These are phyloP conservation scores for Lodderomyces elongisporus DNA, from an alignment of 1,139 yeast species.

Conservation along the genomic window DNA sequence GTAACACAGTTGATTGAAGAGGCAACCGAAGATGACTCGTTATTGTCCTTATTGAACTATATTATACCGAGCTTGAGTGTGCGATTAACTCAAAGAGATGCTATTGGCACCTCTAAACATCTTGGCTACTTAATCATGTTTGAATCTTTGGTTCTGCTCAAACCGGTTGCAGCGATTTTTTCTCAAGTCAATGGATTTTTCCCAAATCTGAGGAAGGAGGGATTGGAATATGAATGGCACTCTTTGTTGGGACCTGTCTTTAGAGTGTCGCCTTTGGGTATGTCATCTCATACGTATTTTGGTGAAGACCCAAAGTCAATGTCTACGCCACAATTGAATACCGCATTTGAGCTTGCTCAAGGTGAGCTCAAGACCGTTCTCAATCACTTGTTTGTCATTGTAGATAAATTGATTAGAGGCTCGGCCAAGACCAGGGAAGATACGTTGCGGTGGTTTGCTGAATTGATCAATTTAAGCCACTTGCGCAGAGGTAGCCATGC, in stretches of 20 bases:
- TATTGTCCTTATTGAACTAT: slow-evolving; percentile 55
- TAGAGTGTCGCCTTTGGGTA: slow-evolving; percentile 66
- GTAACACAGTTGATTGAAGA: slow-evolving; percentile 53
- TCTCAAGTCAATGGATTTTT: slow-evolving; percentile 53
- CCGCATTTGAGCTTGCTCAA: slow-evolving; percentile 53
- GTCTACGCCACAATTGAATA: slow-evolving; percentile 38
- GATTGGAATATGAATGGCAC: slow-evolving; percentile 49
- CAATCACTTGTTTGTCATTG: slow-evolving; percentile 60
- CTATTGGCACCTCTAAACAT: slow-evolving; percentile 28
- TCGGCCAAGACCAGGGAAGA: slow-evolving; percentile 59
- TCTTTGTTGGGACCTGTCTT: slow-evolving; percentile 77
- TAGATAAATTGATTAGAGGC: slow-evolving; percentile 75
- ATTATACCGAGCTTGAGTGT: slow-evolving; percentile 47
- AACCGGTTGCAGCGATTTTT: slow-evolving; percentile 58
- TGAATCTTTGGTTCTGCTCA: slow-evolving; percentile 57
- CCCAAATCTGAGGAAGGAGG: slow-evolving; percentile 39
- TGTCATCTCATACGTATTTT: slow-evolving; percentile 37
- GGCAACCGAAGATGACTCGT: slow-evolving; percentile 61
- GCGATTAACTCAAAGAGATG: slow-evolving; percentile 34
- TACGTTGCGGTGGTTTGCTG: slow-evolving; percentile 64
- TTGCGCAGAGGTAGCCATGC: slow-evolving; percentile 85
- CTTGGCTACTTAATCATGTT: slow-evolving; percentile 48
- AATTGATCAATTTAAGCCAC: slow-evolving; percentile 73
- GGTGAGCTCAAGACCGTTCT: slow-evolving; percentile 53
- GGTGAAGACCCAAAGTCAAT: slow-evolving; percentile 37